A percentile compares a stretch with the other conserved stretches of the same genome.
phyloP scores from a whole-genome alignment of 1,139 yeast genomes.

The Magnusiomyces sp. region DNA sequence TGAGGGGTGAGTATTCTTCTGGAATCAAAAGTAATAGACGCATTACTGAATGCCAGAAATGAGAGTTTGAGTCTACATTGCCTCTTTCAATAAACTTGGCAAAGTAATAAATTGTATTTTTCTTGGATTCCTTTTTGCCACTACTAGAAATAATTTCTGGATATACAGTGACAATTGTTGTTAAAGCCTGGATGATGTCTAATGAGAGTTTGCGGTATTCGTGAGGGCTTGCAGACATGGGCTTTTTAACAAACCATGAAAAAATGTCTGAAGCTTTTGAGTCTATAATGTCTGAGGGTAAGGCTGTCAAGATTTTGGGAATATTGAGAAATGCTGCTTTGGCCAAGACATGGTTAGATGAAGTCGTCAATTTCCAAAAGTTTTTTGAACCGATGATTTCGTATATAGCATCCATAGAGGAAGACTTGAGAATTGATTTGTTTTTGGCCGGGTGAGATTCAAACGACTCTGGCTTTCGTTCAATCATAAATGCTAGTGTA shows the following conservation, averaged over 20 bases:
- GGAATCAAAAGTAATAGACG: conserved; percentile 1
- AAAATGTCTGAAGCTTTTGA: conserved; percentile 1
- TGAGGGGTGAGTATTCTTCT: conserved; percentile 1
- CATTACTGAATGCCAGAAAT: conserved; percentile 4
- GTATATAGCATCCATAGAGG: too few species aligned
- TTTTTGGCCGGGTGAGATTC: too few species aligned
- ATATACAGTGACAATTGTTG: too few species aligned
- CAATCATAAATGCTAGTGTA: conserved; percentile 40
- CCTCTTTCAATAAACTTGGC: conserved; percentile 1
- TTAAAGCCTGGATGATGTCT: conserved; percentile 2
- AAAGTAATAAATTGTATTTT: background rate
- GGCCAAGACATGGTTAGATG: background rate
- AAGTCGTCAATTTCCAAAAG: conserved; percentile 3
- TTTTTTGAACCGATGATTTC: background rate
- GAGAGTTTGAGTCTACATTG: background rate
- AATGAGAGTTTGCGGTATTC: background rate
- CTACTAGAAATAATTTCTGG: too few species aligned
- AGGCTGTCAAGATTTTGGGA: background rate
- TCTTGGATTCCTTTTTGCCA: too few species aligned
- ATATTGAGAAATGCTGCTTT: background rate
- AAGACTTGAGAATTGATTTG: too few species aligned
- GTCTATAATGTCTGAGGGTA: background rate
- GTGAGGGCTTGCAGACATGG: background rate
- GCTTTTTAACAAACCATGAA: background rate
- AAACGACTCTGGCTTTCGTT: background rate